phyloP scores from a whole-genome alignment of 805 yeast genomes.

The Isabelozyma pseudorhagii region DNA sequence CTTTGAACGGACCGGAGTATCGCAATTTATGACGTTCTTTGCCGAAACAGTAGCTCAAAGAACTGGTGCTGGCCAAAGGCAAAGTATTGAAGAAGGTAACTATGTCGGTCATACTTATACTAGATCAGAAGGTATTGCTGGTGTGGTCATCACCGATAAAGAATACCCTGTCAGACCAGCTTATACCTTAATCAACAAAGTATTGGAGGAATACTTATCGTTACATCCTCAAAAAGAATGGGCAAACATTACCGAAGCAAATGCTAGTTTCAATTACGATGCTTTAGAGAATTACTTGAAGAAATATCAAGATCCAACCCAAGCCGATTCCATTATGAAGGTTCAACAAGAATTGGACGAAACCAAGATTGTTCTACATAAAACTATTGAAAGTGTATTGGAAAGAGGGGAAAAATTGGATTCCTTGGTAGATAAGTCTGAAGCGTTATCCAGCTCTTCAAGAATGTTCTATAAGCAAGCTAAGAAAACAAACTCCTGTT shows the following conservation, averaged over 20 bases:
- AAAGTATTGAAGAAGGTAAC: slow-evolving; percentile 86
- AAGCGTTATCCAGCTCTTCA: slow-evolving; percentile 82
- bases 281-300: slow-evolving; percentile 66
- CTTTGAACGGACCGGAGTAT: slow-evolving; percentile 78
- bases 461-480: slow-evolving; percentile 97
- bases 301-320: slow-evolving; percentile 94
- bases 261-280: slow-evolving; percentile 47
- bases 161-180: slow-evolving; percentile 98
- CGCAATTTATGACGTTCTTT: slow-evolving; percentile 93
- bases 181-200: slow-evolving; percentile 84
- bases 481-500: slow-evolving; percentile 85
- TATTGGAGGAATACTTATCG: slow-evolving; percentile 84
- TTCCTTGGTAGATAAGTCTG: slow-evolving; percentile 90
- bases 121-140: slow-evolving; percentile 86
- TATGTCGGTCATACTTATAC: slow-evolving; percentile 92
- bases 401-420: slow-evolving; percentile 97
- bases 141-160: slow-evolving; percentile 88
- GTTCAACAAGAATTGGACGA: slow-evolving; percentile 98
- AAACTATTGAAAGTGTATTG: slow-evolving; percentile 89
- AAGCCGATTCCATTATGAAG: slow-evolving; percentile 94
- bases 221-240: slow-evolving; percentile 76
- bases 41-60: slow-evolving; percentile 86
- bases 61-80: slow-evolving; percentile 87
- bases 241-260: slow-evolving; percentile 47
- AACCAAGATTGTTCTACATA: slow-evolving; percentile 92